Evolutionary conservation across 441 rosid species (phyloP).

Genomic region (Pelargonium citronellum): DNA sequence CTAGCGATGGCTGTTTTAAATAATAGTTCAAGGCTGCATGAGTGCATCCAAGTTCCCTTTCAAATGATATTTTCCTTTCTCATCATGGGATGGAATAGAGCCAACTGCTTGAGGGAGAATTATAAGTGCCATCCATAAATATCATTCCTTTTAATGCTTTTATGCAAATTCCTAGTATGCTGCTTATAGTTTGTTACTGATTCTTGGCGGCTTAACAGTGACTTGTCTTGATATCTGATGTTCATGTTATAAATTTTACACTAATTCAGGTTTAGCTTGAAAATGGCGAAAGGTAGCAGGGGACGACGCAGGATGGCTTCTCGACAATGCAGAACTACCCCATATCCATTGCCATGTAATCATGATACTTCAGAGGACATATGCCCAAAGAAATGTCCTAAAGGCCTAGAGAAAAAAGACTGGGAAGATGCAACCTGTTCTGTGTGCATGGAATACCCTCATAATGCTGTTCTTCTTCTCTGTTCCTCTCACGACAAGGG

Average conservation of each 20-base stretch:
- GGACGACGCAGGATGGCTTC: constrained; percentile 47
- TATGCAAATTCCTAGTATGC: too few species aligned
- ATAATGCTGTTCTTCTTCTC: constrained; percentile 91
- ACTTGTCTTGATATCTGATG: neutral
- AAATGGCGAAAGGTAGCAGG: constrained; percentile 74
- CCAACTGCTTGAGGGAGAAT: too few species aligned
- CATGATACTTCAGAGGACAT: constrained; percentile 31
- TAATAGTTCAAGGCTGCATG: too few species aligned
- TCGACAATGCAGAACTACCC: constrained; percentile 47
- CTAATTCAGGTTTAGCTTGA: constrained; percentile 21
- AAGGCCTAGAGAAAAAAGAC: constrained; percentile 53
- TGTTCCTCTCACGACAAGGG: constrained; percentile 97
- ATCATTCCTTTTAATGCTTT: too few species aligned
- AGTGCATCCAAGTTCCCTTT: too few species aligned
- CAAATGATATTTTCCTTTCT: too few species aligned
- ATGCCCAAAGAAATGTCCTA: constrained; percentile 42
- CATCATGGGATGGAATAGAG: too few species aligned
- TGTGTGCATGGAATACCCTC: constrained; percentile 96
- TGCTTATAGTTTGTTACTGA: neutral
- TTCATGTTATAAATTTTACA: neutral
- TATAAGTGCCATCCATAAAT: too few species aligned
- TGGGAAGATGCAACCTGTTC: constrained; percentile 86
- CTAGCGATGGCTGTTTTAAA: too few species aligned
- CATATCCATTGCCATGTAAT: constrained; percentile 41
- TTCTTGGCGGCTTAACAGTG: neutral